Conservation (phyloP, 2,329 filamentous ascomycete species). For the Colletotrichum higginsianum region DNA sequence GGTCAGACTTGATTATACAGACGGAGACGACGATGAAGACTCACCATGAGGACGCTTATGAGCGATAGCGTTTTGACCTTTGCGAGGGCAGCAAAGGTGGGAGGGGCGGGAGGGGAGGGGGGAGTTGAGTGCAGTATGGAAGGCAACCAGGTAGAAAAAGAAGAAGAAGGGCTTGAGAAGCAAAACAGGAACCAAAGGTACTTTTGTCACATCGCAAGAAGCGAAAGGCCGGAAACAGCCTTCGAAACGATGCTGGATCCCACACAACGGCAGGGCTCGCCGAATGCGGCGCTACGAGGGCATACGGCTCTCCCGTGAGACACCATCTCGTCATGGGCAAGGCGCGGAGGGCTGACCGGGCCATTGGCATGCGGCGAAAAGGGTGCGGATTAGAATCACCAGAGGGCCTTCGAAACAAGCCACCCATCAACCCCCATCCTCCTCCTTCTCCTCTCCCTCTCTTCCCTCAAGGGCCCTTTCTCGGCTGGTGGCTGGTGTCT, state of each 20-base stretch:
- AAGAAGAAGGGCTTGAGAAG: background rate
- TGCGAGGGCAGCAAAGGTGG: background rate
- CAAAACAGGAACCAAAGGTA: conserved; percentile 3
- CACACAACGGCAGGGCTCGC: conserved; percentile 28
- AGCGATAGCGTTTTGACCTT: conserved; percentile 12
- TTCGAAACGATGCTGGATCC: conserved; percentile 1
- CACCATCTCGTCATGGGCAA: conserved; percentile 31
- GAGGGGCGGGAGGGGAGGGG: background rate
- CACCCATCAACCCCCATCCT: background rate
- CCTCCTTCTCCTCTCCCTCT: too few relatives aligned
- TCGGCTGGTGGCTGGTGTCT: background rate
- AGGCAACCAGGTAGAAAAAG: background rate
- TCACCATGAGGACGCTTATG: conserved; percentile 24
- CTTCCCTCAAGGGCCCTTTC: background rate
- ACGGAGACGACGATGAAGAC: background rate
- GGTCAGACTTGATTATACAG: background rate
- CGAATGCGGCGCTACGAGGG: conserved; percentile 30
- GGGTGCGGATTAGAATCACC: background rate
- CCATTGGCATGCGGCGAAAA: conserved; percentile 8
- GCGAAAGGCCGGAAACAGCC: conserved; percentile 21
- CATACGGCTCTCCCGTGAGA: conserved; percentile 20
- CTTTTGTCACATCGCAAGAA: conserved; percentile 20
- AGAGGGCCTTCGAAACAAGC: conserved; percentile 3
- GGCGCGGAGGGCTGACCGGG: conserved; percentile 1
- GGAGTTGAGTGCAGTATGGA: too few relatives aligned